phyloP scores from a whole-genome alignment of 2,329 filamentous ascomycete species.

The Clonostachys rosea region DNA sequence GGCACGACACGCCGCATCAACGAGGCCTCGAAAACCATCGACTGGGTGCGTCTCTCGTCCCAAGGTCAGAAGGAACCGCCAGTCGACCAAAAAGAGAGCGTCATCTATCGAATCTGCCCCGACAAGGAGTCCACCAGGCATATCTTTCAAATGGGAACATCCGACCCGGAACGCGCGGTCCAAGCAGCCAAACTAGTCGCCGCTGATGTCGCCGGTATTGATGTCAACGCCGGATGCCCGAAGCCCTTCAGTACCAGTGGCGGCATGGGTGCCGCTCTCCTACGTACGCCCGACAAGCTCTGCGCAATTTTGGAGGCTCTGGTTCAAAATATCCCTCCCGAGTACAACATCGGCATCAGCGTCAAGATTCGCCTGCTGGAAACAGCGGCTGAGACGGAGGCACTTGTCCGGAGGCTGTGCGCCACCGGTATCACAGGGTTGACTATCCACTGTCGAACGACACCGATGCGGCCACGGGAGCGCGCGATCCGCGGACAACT shows the following conservation, averaged over 20 bases:
- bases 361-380: constrained; percentile 93
- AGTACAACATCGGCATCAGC: constrained; percentile 86
- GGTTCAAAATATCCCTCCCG: constrained; percentile 70
- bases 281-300: constrained; percentile 79
- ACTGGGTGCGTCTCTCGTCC: constrained; percentile 75
- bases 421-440: constrained; percentile 87
- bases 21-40: constrained; percentile 70
- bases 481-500: constrained; percentile 82
- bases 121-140: constrained; percentile 68
- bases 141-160: constrained; percentile 90
- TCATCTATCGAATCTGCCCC: constrained; percentile 84
- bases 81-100: constrained; percentile 51
- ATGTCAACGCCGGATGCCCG: constrained; percentile 96
- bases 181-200: constrained; percentile 81
- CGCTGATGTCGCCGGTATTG: constrained; percentile 84
- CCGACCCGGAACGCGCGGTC: constrained; percentile 77
- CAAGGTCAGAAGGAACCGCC: constrained; percentile 58
- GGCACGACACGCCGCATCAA: constrained; percentile 78
- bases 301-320: constrained; percentile 79
- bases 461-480: constrained; percentile 90
- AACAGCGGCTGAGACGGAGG: constrained; percentile 69
- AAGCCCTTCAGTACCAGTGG: constrained; percentile 93
- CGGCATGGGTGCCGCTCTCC: constrained; percentile 91
- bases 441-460: constrained; percentile 93
- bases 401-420: constrained; percentile 72